Percentiles rank a stretch among this genome's conserved stretches.
Conservation (phyloP, 257 asterid species). For the Penstemon newberryi region DNA sequence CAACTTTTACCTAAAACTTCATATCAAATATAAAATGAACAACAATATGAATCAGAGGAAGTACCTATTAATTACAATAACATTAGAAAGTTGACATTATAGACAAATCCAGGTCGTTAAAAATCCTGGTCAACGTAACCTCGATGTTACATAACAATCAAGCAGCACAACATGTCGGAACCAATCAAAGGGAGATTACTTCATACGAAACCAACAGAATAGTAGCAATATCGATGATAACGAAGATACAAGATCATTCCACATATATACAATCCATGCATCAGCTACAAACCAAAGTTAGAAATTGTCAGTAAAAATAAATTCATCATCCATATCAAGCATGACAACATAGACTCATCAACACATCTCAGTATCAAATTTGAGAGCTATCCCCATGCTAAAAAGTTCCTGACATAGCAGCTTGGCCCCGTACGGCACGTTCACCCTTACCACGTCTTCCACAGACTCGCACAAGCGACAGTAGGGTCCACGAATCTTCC, state of each 20-base stretch:
- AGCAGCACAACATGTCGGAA: too few species aligned
- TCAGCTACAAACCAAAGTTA: neutral
- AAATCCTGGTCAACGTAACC: too few species aligned
- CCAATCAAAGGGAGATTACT: too few species aligned
- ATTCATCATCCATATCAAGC: neutral
- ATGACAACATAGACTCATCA: conserved; percentile 23
- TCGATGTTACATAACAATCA: too few species aligned
- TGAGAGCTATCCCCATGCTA: conserved; percentile 84
- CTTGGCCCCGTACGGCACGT: conserved; percentile 94
- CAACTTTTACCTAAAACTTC: too few species aligned
- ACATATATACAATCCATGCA: neutral
- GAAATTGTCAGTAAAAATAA: neutral
- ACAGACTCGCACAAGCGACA: conserved; percentile 80
- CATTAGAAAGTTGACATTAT: too few species aligned
- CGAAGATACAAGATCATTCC: neutral
- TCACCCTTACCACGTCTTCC: conserved; percentile 67
- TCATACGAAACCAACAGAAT: too few species aligned
- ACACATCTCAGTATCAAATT: conserved; percentile 76
- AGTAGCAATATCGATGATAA: too few species aligned
- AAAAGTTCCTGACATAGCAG: conserved; percentile 82
- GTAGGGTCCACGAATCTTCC: conserved; percentile 75
- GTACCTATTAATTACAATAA: too few species aligned
- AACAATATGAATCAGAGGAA: too few species aligned
- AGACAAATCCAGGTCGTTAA: too few species aligned
- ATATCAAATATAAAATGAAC: too few species aligned